Percentiles rank a stretch among this genome's conserved stretches.
phyloP scores from a whole-genome alignment of 2,329 filamentous ascomycete genomes.

The Stagonosporopsis cucurbitacearum region DNA sequence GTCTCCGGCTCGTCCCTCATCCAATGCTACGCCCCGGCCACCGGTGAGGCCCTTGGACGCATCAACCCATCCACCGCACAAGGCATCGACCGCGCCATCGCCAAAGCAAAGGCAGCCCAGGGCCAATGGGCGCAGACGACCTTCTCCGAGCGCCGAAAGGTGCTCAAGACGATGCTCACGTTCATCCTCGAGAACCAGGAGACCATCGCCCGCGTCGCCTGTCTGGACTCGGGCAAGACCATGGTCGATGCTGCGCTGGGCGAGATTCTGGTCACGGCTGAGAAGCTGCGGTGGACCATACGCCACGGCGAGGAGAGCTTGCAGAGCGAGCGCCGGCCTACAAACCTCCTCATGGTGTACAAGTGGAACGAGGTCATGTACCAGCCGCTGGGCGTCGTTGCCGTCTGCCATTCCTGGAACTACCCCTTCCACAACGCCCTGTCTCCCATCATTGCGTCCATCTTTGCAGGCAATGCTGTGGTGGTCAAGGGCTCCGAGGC shows the following conservation, averaged over 20 bases:
- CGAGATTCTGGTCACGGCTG: constrained; percentile 90
- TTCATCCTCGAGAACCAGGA: constrained; percentile 89
- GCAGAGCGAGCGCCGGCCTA: constrained; percentile 73
- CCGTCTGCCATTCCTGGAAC: constrained; percentile 96
- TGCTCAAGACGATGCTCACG: constrained; percentile 80
- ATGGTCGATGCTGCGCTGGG: constrained; percentile 92
- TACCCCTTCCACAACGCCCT: constrained; percentile 93
- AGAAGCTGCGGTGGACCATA: constrained; percentile 95
- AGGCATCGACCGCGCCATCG: constrained; percentile 80
- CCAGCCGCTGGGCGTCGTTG: constrained; percentile 90
- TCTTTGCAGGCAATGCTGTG: constrained; percentile 91
- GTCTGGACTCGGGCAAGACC: constrained; percentile 94
- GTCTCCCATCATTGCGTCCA: constrained; percentile 84
- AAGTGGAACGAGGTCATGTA: constrained; percentile 91
- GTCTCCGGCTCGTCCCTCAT: constrained; percentile 70
- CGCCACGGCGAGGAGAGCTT: constrained; percentile 86
- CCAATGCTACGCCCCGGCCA: constrained; percentile 89
- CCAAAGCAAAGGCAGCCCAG: constrained; percentile 77
- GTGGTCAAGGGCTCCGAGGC: constrained; percentile 95
- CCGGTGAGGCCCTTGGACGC: constrained; percentile 79
- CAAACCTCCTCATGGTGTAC: constrained; percentile 92
- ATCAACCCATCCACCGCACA: constrained; percentile 78
- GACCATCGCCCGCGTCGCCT: constrained; percentile 82
- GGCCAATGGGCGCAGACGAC: constrained; percentile 76
- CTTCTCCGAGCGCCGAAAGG: constrained; percentile 77